Percentiles rank a stretch among this genome's conserved stretches.
phyloP scores from a whole-genome alignment of 495 filamentous ascomycete genomes.

The Neurospora pannonica region DNA sequence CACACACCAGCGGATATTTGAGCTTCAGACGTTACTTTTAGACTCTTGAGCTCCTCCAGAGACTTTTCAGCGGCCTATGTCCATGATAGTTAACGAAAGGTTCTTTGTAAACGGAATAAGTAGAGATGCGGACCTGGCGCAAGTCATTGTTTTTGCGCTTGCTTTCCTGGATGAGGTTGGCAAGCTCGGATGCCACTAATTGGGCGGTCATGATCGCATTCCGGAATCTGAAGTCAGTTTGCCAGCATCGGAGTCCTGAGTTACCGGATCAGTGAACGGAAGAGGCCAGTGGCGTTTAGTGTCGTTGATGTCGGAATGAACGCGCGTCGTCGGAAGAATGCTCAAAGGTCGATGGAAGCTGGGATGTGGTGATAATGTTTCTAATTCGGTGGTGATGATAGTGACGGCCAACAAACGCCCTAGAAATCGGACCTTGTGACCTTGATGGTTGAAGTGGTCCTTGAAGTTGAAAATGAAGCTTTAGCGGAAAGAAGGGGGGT shows the following conservation, averaged over 20 bases:
- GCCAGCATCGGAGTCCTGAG: neutral
- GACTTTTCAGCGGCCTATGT: conserved; percentile 89
- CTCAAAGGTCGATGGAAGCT: neutral
- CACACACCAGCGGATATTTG: conserved; percentile 73
- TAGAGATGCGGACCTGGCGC: conserved; percentile 52
- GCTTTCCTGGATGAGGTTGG: conserved; percentile 88
- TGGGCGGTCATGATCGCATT: conserved; percentile 77
- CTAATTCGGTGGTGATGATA: neutral
- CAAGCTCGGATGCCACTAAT: conserved; percentile 79
- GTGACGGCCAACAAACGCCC: neutral
- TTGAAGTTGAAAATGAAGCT: neutral
- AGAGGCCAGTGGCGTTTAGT: neutral
- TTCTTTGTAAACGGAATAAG: conserved; percentile 12
- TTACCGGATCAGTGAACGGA: neutral
- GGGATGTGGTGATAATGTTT: neutral
- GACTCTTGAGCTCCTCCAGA: conserved; percentile 73
- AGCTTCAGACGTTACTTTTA: conserved; percentile 67
- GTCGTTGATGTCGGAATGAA: neutral
- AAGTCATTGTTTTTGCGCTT: conserved; percentile 87
- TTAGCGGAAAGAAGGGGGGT: neutral
- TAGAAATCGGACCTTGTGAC: neutral
- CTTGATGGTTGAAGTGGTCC: neutral
- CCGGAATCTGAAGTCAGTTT: conserved; percentile 1
- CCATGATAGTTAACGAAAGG: conserved; percentile 1
- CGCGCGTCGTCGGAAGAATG: neutral